Percentiles rank a stretch among this genome's conserved stretches.
Evolutionary conservation across 768 basidiomycete genomes (phyloP).

Genomic region (Russula compacta): DNA sequence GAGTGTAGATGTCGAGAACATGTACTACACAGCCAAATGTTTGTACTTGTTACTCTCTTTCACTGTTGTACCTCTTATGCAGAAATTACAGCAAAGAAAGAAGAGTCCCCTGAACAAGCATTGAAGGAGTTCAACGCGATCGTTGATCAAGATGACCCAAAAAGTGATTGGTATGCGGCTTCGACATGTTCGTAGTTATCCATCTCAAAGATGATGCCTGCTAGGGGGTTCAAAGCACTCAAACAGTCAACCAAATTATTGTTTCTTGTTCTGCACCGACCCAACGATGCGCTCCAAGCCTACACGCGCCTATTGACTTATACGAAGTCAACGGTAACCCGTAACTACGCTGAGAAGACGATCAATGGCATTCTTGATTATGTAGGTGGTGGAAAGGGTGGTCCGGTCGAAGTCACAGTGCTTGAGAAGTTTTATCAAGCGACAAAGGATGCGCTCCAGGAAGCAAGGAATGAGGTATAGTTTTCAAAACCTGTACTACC

Average conservation of each 20-base stretch:
- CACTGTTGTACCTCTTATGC: background rate
- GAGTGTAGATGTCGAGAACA: slow-evolving; percentile 89
- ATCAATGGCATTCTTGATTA: slow-evolving; percentile 99
- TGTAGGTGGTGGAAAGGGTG: slow-evolving; percentile 83
- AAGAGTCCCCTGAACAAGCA: slow-evolving; percentile 88
- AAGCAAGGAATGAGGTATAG: slow-evolving; percentile 88
- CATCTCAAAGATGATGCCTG: background rate
- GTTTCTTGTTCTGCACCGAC: slow-evolving; percentile 69
- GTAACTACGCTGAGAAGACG: slow-evolving; percentile 95
- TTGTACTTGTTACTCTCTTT: slow-evolving; percentile 24
- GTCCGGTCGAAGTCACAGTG: slow-evolving; percentile 69
- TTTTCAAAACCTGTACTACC: background rate
- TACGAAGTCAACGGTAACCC: slow-evolving; percentile 90
- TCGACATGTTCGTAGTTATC: background rate
- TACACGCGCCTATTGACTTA: slow-evolving; percentile 85
- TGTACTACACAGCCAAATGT: slow-evolving; percentile 99
- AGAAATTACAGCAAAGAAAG: slow-evolving; percentile 66
- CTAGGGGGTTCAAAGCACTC: slow-evolving; percentile 96
- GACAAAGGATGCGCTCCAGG: slow-evolving; percentile 81
- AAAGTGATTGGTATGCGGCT: slow-evolving; percentile 77
- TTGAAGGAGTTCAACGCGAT: slow-evolving; percentile 83
- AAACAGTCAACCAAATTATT: slow-evolving; percentile 96
- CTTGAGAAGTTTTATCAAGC: slow-evolving; percentile 94
- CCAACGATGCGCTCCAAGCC: slow-evolving; percentile 75
- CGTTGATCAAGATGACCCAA: slow-evolving; percentile 84